Evolutionary conservation across 108 stramenopile genomes (phyloP).

Genomic region (Cyclotella kingstonii): DNA sequence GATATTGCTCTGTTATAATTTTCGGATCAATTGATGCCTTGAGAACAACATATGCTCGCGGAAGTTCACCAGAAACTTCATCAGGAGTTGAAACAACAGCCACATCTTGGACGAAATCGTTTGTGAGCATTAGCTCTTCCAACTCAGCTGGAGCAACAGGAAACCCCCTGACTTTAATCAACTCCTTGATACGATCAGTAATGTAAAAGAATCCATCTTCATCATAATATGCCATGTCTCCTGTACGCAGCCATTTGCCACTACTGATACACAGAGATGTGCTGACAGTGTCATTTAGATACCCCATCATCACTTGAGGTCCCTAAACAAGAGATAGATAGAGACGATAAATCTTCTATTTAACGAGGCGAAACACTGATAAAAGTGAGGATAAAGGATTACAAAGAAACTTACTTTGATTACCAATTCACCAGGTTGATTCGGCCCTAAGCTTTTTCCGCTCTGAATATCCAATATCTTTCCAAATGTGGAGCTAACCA

Average conservation of each 20-base stretch:
- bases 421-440: slow-evolving; percentile 77
- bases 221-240: slow-evolving; percentile 86
- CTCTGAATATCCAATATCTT: slow-evolving; percentile 79
- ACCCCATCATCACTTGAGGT: slow-evolving; percentile 79
- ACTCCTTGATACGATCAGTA: slow-evolving; percentile 89
- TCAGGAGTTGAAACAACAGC: slow-evolving; percentile 86
- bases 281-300: slow-evolving; percentile 78
- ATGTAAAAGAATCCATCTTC: slow-evolving; percentile 88
- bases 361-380: too few relatives aligned
- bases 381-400: too few relatives aligned
- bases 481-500: slow-evolving; percentile 62
- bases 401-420: slow-evolving; percentile 83
- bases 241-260: slow-evolving; percentile 84
- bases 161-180: slow-evolving; percentile 93
- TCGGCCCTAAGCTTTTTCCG: slow-evolving; percentile 65
- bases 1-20: slow-evolving; percentile 55
- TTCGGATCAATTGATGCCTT: slow-evolving; percentile 35
- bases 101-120: slow-evolving; percentile 78
- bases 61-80: slow-evolving; percentile 78
- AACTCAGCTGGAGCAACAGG: slow-evolving; percentile 94
- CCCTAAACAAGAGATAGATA: too few relatives aligned
- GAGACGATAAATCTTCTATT: too few relatives aligned
- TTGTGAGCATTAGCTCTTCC: slow-evolving; percentile 76
- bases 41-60: slow-evolving; percentile 86
- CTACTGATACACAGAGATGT: slow-evolving; percentile 71